A percentile compares a stretch with the other conserved stretches of the same genome.
Conservation (phyloP, 1,284 basidiomycete species). For the Vanrija humicola region DNA sequence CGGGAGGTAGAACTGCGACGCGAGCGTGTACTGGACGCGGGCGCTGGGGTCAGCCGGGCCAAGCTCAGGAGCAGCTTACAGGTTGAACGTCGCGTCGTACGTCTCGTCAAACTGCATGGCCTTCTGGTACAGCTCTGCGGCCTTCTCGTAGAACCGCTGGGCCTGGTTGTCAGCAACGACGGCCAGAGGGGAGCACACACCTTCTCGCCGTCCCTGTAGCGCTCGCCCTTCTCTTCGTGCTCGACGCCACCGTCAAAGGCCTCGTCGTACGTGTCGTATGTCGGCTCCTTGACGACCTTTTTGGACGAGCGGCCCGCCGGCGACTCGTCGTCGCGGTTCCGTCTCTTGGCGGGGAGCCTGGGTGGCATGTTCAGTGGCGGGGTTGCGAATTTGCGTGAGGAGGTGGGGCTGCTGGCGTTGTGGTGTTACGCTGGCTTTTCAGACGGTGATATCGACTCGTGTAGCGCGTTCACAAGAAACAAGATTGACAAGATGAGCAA, state of each 20-base stretch:
- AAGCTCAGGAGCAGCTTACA: conserved; percentile 23
- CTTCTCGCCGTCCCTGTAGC: conserved; percentile 48
- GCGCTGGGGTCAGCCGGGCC: conserved; percentile 27
- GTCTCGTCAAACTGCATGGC: conserved; percentile 34
- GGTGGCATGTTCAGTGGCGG: conserved; percentile 1
- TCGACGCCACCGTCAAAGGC: conserved; percentile 48
- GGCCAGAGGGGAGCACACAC: conserved; percentile 19
- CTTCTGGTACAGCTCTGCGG: conserved; percentile 43
- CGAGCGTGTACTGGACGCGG: conserved; percentile 42
- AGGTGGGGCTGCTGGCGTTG: background rate
- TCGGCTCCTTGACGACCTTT: conserved; percentile 38
- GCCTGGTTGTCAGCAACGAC: conserved; percentile 26
- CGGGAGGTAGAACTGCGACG: conserved; percentile 43
- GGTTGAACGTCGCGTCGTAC: conserved; percentile 48
- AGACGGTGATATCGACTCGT: no score
- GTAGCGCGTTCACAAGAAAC: no score
- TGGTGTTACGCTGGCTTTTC: no score
- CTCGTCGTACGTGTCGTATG: conserved; percentile 48
- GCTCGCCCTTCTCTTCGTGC: conserved; percentile 50
- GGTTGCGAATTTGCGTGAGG: background rate
- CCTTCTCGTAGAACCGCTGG: conserved; percentile 45
- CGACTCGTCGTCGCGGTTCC: conserved; percentile 23
- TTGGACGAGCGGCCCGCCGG: conserved; percentile 19
- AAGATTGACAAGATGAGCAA: no score
- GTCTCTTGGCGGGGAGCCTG: conserved; percentile 5